phyloP scores from a whole-genome alignment of 208 protist species.

The Entamoeba dispar region DNA sequence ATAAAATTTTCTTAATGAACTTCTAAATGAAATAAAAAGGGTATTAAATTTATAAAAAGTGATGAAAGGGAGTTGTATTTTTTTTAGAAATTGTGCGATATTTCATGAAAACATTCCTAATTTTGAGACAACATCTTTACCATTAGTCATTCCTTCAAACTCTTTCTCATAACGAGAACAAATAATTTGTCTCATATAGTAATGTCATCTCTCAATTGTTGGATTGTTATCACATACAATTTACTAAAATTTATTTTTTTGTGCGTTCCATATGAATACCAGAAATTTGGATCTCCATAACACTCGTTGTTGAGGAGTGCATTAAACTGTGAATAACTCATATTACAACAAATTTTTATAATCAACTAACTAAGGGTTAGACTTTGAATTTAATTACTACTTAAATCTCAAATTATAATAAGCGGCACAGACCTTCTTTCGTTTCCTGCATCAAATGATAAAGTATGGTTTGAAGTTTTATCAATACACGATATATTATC shows the following conservation, averaged over 20 bases:
- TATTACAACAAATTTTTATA: neutral
- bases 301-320: no score
- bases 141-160: neutral
- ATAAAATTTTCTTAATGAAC: neutral
- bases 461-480: neutral
- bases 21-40: neutral
- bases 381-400: neutral
- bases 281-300: no score
- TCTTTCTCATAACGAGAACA: neutral
- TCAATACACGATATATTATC: neutral
- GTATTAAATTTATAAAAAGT: neutral
- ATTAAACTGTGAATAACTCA: neutral
- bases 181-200: neutral
- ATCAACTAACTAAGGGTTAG: neutral
- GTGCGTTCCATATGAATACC: no score
- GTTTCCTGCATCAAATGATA: neutral
- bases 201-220: neutral
- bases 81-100: neutral
- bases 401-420: neutral
- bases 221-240: neutral
- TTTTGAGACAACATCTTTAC: neutral
- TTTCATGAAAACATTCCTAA: neutral
- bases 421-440: neutral
- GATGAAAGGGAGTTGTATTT: neutral
- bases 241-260: neutral